Evolutionary conservation across 805 yeast species (phyloP).

Genomic region (Kodamaea kaohsiungensis): DNA sequence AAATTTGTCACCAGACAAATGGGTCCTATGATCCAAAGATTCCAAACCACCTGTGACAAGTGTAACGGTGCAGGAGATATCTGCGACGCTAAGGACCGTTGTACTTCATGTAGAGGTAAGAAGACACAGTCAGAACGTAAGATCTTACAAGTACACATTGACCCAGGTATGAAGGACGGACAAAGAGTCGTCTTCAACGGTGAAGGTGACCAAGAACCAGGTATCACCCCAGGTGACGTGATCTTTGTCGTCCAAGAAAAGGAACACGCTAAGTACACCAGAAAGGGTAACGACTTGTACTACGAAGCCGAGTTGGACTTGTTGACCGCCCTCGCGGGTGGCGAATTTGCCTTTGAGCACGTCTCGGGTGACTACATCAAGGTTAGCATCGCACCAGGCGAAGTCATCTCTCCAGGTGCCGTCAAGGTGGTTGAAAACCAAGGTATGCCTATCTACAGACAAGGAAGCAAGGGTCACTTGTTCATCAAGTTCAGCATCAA

Average conservation of each 20-base stretch:
- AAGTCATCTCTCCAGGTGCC: conserved; percentile 82
- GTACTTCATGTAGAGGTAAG: conserved; percentile 85
- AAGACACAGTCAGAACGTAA: conserved; percentile 87
- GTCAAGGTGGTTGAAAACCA: conserved; percentile 83
- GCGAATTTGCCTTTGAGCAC: conserved; percentile 83
- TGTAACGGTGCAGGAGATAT: conserved; percentile 94
- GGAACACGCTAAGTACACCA: conserved; percentile 77
- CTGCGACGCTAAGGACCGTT: conserved; percentile 82
- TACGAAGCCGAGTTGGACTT: conserved; percentile 87
- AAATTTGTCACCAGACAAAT: conserved; percentile 93
- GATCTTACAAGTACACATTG: conserved; percentile 90
- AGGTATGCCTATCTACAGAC: conserved; percentile 96
- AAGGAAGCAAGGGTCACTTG: conserved; percentile 86
- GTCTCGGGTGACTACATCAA: conserved; percentile 90
- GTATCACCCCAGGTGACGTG: conserved; percentile 94
- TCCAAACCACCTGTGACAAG: conserved; percentile 89
- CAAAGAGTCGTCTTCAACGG: conserved; percentile 89
- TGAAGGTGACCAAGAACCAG: conserved; percentile 97
- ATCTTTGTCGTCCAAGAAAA: conserved; percentile 88
- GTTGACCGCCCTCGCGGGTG: conserved; percentile 95
- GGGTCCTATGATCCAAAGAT: conserved; percentile 99
- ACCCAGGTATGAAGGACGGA: conserved; percentile 96
- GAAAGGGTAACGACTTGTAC: conserved; percentile 86
- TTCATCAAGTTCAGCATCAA: conserved; percentile 82
- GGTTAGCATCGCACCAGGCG: conserved; percentile 84